Evolutionary conservation across 164 flowering plant species (phyloP), one percentile per base, ranked within the genome.

Genomic region (Litsea cubeba): DNA sequence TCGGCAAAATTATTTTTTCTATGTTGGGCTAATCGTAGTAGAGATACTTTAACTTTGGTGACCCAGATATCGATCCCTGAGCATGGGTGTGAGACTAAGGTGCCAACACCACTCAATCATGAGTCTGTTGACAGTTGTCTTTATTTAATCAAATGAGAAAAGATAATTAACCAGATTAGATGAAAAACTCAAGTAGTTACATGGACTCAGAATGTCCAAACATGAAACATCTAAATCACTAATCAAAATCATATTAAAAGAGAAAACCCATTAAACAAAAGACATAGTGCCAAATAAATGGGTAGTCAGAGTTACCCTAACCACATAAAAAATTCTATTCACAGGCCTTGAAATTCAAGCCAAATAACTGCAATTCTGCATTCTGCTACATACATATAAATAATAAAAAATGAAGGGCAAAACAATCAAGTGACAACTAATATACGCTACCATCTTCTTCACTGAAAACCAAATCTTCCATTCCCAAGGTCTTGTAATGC

Each of bases 401-500:
- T 50, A 20, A 11, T n/a, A n/a, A 50, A 30, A 50, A 17, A 71
- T 6, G 17, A 2, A 14, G 6, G 69, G n/a, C 5, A 65, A 15
- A 32, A 62, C 15, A 24, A 77, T 73, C 65, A 74, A 65, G 46
- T 1, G 40, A 57, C 22, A 26, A 26, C 32, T 30, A 22, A 50
- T 6, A 26, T 66, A 66, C 50, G 72, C 68, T 17, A 50, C 32
- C 22, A 64, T 64, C 69, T 30, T 30, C 32, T 51, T 22, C 74
- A 65, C 46, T 14, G 60, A 72, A 65, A 72, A 71, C 65, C 32
- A 71, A 66, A 65, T 22, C 69, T 23, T 49, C 11, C 74, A 46
- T 65, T 78, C 24, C 28, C 67, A 62, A 65, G 73, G 58, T 22
- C 74, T 70, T n/a, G 66, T 17, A 28, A 25, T 67, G 49, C 68